Evolutionary conservation across 306 rosid species (phyloP), one percentile per base, ranked within the genome.

Genomic region (Inga oerstediana): DNA sequence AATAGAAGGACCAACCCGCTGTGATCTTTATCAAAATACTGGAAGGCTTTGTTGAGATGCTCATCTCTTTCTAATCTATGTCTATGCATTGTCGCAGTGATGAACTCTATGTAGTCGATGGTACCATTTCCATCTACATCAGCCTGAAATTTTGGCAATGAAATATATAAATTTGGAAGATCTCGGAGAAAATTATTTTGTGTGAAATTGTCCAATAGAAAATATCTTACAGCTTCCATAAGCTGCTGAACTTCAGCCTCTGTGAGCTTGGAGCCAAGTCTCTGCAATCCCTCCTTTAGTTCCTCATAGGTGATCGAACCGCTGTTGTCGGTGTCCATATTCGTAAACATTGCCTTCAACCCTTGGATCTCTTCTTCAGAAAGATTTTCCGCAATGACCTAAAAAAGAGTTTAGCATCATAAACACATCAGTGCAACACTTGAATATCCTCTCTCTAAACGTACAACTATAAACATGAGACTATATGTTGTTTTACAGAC

Each of bases 1-100:
- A 45, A 72, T 45, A 46, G 41, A 71, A 82, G 59, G 71, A 85
- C 97, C 76, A 51, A 93, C 99, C 98, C 98, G 4, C 98, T 95
- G 54, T 72, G 91, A 80, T 95, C 98, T 83, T 83, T 89, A 84
- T 95, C 99, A 77, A 95, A 95, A 90, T 90, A 91, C 80, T 88
- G 98, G 79, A 95, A 93, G 71, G 98, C 99, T 76, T 90, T 93
- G 86, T 3, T 87, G 85, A 95, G 93, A 79, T 95, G 94, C 72
- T 93, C 97, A 30, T 93, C 99, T 88, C 89, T 95, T 82, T 93
- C 97, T 84, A 92, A 86, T 82, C 84, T 92, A 92, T 93, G 93
- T 88, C 97, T 89, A 81, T 95, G 99, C 98, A 93, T 95, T 39
- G 99, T 95, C 39, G 98, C 99, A 70, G 96, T 93, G 67, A 95